phyloP scores from a whole-genome alignment of 306 rosid genomes.

The Acacia confusa region DNA sequence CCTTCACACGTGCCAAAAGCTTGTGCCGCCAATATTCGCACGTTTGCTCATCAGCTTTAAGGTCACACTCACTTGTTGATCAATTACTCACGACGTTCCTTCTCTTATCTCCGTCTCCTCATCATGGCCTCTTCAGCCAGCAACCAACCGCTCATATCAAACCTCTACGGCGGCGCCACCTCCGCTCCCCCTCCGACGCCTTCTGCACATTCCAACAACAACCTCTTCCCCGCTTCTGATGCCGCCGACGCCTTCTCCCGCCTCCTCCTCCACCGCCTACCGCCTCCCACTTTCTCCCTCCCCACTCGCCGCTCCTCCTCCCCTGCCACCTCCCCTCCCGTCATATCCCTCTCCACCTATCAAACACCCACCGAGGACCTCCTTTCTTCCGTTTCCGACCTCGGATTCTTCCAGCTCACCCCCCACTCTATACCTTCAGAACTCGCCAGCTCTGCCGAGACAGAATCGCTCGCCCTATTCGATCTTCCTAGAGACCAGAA shows the following conservation, averaged over 20 bases:
- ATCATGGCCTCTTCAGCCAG: conserved; percentile 66
- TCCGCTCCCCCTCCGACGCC: conserved; percentile 96
- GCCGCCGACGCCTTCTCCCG: conserved; percentile 72
- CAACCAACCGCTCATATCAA: conserved; percentile 42
- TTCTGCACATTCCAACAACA: conserved; percentile 38
- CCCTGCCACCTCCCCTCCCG: conserved; percentile 49
- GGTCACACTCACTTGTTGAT: too few species aligned
- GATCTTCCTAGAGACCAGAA: conserved; percentile 51
- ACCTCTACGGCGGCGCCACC: conserved; percentile 63
- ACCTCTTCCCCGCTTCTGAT: conserved; percentile 39
- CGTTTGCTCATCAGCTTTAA: background rate
- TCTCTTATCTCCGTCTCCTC: background rate
- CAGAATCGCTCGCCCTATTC: conserved; percentile 63
- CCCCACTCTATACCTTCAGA: conserved; percentile 50
- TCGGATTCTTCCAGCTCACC: conserved; percentile 75
- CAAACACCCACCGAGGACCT: conserved; percentile 24
- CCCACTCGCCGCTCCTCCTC: conserved; percentile 54
- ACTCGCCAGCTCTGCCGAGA: conserved; percentile 78
- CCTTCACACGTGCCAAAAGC: conserved; percentile 15
- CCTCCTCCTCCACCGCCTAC: conserved; percentile 78
- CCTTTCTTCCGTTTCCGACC: conserved; percentile 47
- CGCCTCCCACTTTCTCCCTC: conserved; percentile 73
- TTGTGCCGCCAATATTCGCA: conserved; percentile 17
- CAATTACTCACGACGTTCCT: background rate
- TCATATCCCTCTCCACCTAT: conserved; percentile 53